Evolutionary conservation across 495 filamentous ascomycete genomes (phyloP), one percentile per base, ranked within the genome.

Genomic region (Ramalina intermedia): DNA sequence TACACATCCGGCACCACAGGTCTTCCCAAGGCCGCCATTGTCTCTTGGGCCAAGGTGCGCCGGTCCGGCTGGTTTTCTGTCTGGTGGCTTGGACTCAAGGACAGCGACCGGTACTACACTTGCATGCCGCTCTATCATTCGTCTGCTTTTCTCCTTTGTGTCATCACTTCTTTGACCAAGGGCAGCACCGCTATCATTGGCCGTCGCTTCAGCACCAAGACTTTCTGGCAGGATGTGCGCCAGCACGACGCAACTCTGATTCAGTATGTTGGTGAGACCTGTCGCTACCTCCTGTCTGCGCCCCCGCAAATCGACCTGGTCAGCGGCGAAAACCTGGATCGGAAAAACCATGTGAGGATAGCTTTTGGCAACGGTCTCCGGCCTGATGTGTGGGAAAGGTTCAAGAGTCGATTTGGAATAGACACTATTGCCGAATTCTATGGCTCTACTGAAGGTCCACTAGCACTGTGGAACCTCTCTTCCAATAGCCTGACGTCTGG

Each of bases 91-190:
- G 57, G 64, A 0, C 63, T 88, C 6, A 55, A 54, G 2, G 53
- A 55, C 12, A 74, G 66, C 12, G 89, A 96, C 55, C 72, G 82
- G 20, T 79, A 87, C 58, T 96, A 91, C 65, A 94, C 90, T 40
- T 85, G 80, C 50, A 96, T 96, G 88, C 91, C 91, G 0, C 74
- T 98, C 14, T 98, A 98, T 58, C 91, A 98, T 64, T 79, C 83
- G 40, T 85, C 90, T 1, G 91, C 85, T 17, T 64, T 77, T 20
- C 46, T 94, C 11, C 71, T 96, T 14, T 88, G 79, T 2, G 71
- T 93, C 46, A 53, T 69, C 17, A 65, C 77, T 23, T 69, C 69
- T 6, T 59, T 96, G 42, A 60, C 66, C n/a, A 60, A 55, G 1
- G 81, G 83, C 39, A 69, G 66, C 18, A 83, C 89, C 3, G 63